Evolutionary conservation across 768 basidiomycete genomes (phyloP), one percentile per base, ranked within the genome.

Genomic region (Sarcomyxa edulis): DNA sequence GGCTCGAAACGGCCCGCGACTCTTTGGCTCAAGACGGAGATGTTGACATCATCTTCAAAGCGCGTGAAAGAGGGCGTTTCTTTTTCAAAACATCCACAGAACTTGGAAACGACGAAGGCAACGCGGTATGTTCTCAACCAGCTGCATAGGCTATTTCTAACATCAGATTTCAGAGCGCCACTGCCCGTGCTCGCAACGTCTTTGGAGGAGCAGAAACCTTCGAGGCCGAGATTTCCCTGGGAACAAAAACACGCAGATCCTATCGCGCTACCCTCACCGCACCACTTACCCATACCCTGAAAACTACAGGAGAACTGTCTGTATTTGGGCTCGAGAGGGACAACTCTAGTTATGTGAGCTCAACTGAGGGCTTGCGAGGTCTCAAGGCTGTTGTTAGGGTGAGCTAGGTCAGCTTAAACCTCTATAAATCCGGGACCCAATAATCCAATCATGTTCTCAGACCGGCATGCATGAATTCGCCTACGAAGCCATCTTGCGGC

Each of bases 161-260:
- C 30, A 21, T n/a, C 39, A 18, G 24, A 15, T 11, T n/a, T 4
- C 43, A 67, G 92, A 85, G 82, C 39, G 75, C 84, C 27, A 88
- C 84, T 5, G 91, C 77, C 6, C 78, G 85, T 35, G 61, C 97
- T 27, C 73, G 87, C 10, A 98, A 98, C 59, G 75, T 85, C 4
- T 85, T 98, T 48, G 95, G 95, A 18, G 87, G 91, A 6, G 95
- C 85, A 11, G 95, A 99, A 59, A 76, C 78, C 0, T 67, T 98
- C 35, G 84, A 90, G 51, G 89, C 84, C 10, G 85, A 86, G 37
- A 58, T 88, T 8, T 78, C 93, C 1, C 67, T 84, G 12, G 95
- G 94, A 1, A 95, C 94, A 2, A 84, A 85, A 53, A 98, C 93
- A 0, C 77, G 80, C 40, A 78, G 81, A 38, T 78, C 93, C 0